A percentile compares a stretch with the other conserved stretches of the same genome.
These are phyloP conservation scores for Discostella pseudostelligera DNA, from an alignment of 108 stramenopile genomes.

Conservation along the genomic window DNA sequence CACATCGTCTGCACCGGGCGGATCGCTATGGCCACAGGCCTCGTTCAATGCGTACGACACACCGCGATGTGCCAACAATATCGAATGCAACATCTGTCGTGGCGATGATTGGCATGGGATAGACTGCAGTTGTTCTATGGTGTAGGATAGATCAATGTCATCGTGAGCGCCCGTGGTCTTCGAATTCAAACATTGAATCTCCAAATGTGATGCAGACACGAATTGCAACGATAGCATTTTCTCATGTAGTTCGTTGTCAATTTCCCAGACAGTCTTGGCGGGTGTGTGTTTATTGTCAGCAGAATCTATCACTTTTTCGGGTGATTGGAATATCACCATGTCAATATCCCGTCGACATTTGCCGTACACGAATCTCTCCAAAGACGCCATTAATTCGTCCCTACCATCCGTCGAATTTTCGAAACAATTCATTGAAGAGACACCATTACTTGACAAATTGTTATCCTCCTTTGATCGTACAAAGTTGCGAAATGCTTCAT, in stretches of 20 bases:
- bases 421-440: not conserved
- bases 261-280: slow-evolving; percentile 16
- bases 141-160: slow-evolving; percentile 47
- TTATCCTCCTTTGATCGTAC: no score
- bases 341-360: slow-evolving; percentile 39
- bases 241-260: slow-evolving; percentile 35
- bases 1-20: slow-evolving; percentile 82
- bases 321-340: slow-evolving; percentile 9
- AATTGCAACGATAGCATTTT: slow-evolving; percentile 58
- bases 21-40: slow-evolving; percentile 36
- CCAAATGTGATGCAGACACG: slow-evolving; percentile 71
- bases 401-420: slow-evolving; percentile 4
- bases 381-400: slow-evolving; percentile 22
- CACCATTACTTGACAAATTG: not conserved
- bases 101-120: slow-evolving; percentile 65
- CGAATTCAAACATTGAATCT: slow-evolving; percentile 62
- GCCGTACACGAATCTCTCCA: slow-evolving; percentile 42
- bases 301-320: slow-evolving; percentile 3
- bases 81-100: slow-evolving; percentile 63
- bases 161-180: slow-evolving; percentile 2
- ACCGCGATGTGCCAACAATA: slow-evolving; percentile 62
- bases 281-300: slow-evolving; percentile 1
- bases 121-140: slow-evolving; percentile 53
- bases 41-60: slow-evolving; percentile 61
- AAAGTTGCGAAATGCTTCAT: slow-evolving; percentile 30